phyloP scores from a whole-genome alignment of 2,329 filamentous ascomycete genomes.

The Nannizziopsis barbatae region DNA sequence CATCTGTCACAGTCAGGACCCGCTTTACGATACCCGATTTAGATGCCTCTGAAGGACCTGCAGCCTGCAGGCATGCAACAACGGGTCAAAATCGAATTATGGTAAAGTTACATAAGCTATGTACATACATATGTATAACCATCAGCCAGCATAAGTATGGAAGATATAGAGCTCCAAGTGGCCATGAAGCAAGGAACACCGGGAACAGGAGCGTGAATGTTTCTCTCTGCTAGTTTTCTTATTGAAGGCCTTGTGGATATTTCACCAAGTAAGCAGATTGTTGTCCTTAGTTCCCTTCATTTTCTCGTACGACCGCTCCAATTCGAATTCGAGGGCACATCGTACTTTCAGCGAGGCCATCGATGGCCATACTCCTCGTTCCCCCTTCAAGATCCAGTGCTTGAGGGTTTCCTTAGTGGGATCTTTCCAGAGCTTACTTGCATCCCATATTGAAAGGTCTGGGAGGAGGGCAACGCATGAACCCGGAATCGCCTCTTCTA shows the following conservation, averaged over 20 bases:
- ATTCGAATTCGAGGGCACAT: conserved; percentile 74
- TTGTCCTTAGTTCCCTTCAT: conserved; percentile 37
- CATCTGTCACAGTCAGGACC: too few relatives aligned
- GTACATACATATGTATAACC: too few relatives aligned
- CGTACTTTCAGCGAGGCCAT: conserved; percentile 70
- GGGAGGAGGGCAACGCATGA: conserved; percentile 73
- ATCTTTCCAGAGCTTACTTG: conserved; percentile 61
- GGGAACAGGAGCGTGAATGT: too few relatives aligned
- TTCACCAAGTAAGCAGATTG: conserved; percentile 5
- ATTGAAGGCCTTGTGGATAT: neutral
- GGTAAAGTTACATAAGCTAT: too few relatives aligned
- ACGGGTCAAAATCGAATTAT: too few relatives aligned
- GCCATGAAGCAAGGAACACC: too few relatives aligned
- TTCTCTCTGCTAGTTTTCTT: neutral
- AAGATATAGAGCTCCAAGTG: too few relatives aligned
- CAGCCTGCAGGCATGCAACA: too few relatives aligned
- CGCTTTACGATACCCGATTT: too few relatives aligned
- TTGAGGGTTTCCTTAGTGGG: conserved; percentile 64
- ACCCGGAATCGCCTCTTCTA: conserved; percentile 71
- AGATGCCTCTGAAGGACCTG: too few relatives aligned
- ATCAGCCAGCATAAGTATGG: too few relatives aligned
- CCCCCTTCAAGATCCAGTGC: conserved; percentile 76
- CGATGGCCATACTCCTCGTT: conserved; percentile 83
- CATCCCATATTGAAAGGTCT: conserved; percentile 60
- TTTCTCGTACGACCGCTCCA: conserved; percentile 74